phyloP scores from a whole-genome alignment of 1,284 basidiomycete species.

The Cryptococcus floricola region DNA sequence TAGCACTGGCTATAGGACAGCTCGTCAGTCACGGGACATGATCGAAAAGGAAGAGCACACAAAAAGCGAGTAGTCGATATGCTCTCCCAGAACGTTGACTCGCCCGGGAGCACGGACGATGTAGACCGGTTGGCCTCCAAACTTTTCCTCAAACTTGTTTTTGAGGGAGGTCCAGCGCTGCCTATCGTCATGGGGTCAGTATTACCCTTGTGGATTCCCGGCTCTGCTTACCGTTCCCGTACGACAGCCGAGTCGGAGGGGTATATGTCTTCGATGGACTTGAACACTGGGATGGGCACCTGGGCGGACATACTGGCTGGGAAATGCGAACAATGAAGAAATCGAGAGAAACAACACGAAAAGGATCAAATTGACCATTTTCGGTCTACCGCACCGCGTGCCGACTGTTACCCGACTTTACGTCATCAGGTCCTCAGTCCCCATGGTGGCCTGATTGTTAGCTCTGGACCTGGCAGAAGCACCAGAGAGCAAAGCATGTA shows the following conservation, averaged over 20 bases:
- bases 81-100: slow-evolving; percentile 75
- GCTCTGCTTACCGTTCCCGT: slow-evolving; percentile 55
- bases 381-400: no score
- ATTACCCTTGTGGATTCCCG: neutral
- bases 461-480: no score
- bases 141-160: slow-evolving; percentile 61
- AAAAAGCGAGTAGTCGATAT: slow-evolving; percentile 69
- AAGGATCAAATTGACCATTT: no score
- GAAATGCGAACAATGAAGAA: no score
- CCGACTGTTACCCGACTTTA: neutral
- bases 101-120: slow-evolving; percentile 78
- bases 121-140: slow-evolving; percentile 63
- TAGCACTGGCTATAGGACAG: slow-evolving; percentile 58
- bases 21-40: neutral
- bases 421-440: neutral
- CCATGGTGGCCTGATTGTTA: no score
- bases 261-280: slow-evolving; percentile 60
- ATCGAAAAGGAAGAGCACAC: slow-evolving; percentile 11
- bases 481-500: no score
- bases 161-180: slow-evolving; percentile 64
- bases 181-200: slow-evolving; percentile 26
- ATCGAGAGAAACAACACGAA: no score
- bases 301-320: slow-evolving; percentile 50
- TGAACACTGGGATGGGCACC: slow-evolving; percentile 63
- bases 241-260: slow-evolving; percentile 54